Percentiles rank a stretch among this genome's conserved stretches.
Conservation (phyloP, 176 grass and related monocot species). For the Pontederia paniculata region DNA sequence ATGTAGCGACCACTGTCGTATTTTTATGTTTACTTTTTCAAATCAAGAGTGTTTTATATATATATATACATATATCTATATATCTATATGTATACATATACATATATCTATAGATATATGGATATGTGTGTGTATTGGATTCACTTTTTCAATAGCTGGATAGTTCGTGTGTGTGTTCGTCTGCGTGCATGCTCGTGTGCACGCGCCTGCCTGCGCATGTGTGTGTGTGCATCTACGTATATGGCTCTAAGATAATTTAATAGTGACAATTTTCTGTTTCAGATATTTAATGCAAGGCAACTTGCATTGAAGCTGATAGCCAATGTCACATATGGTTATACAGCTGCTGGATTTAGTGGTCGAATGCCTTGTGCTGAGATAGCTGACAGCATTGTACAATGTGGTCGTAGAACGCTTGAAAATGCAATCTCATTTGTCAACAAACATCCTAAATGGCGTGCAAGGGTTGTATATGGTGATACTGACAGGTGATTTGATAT, state of each 20-base stretch:
- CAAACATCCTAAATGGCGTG: constrained; percentile 68
- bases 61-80: too few relatives aligned
- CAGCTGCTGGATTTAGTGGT: constrained; percentile 91
- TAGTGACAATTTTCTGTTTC: constrained; percentile 14
- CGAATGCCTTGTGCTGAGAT: constrained; percentile 98
- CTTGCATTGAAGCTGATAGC: constrained; percentile 95
- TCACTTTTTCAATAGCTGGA: too few relatives aligned
- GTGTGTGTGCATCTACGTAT: too few relatives aligned
- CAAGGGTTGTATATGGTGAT: constrained; percentile 96
- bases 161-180: too few relatives aligned
- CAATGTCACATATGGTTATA: constrained; percentile 96
- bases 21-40: constrained; percentile 14
- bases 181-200: too few relatives aligned
- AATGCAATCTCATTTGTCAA: constrained; percentile 83
- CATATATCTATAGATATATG: too few relatives aligned
- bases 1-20: background rate
- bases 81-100: too few relatives aligned
- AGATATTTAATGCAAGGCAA: constrained; percentile 97
- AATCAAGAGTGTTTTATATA: too few relatives aligned
- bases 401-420: constrained; percentile 92
- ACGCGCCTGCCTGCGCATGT: too few relatives aligned
- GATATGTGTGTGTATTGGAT: too few relatives aligned
- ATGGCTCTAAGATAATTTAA: constrained; percentile 5
- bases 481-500: constrained; percentile 67
- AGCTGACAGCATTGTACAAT: constrained; percentile 95